Evolutionary conservation across 805 yeast genomes (phyloP).

Genomic region (Lachancea nothofagi): DNA sequence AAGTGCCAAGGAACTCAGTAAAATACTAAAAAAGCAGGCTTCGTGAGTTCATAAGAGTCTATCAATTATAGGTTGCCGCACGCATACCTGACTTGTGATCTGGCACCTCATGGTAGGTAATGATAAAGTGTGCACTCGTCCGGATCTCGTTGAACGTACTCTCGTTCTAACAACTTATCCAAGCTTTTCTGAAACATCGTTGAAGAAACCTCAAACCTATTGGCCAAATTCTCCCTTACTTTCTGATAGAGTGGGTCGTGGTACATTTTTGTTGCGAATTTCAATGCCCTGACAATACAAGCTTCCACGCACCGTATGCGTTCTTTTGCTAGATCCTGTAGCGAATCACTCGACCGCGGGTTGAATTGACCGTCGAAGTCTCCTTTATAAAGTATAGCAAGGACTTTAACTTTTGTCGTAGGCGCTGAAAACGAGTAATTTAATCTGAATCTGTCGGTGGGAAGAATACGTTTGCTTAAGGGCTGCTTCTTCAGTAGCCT

Average conservation of each 20-base stretch:
- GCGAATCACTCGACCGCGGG: slow-evolving; percentile 32
- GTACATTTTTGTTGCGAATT: slow-evolving; percentile 53
- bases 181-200: slow-evolving; percentile 63
- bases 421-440: slow-evolving; percentile 68
- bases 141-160: slow-evolving; percentile 68
- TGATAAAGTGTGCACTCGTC: slow-evolving; percentile 50
- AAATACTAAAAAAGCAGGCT: slow-evolving; percentile 16
- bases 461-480: slow-evolving; percentile 62
- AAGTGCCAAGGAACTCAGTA: slow-evolving; percentile 42
- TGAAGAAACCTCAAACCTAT: slow-evolving; percentile 66
- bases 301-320: slow-evolving; percentile 60
- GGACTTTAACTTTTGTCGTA: slow-evolving; percentile 63
- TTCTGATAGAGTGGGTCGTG: slow-evolving; percentile 68
- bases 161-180: slow-evolving; percentile 72
- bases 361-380: slow-evolving; percentile 28
- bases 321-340: slow-evolving; percentile 12
- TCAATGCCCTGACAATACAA: slow-evolving; percentile 84
- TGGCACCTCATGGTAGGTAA: slow-evolving; percentile 10
- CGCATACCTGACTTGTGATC: no score
- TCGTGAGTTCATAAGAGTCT: neutral
- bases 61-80: no score
- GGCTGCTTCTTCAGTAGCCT: slow-evolving; percentile 72
- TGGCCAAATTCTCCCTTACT: slow-evolving; percentile 51
- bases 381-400: slow-evolving; percentile 47
- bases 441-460: slow-evolving; percentile 57